phyloP scores from a whole-genome alignment of 768 basidiomycete species.

The Ephemerocybe angulata region DNA sequence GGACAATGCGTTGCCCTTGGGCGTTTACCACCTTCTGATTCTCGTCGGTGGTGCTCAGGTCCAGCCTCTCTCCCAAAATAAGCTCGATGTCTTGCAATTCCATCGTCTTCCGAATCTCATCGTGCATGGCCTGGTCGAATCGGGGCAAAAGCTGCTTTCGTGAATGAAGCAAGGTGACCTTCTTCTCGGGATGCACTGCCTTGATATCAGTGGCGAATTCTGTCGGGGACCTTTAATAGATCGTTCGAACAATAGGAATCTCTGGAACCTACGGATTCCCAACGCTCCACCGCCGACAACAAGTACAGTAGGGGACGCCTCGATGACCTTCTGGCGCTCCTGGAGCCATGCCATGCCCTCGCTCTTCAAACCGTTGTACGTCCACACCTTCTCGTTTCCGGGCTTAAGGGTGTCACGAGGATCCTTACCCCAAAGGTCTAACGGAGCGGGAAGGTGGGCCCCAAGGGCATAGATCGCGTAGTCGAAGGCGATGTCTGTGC shows the following conservation, averaged over 20 bases:
- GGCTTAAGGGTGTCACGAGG: constrained; percentile 9
- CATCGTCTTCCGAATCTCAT: constrained; percentile 40
- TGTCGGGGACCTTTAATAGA: constrained; percentile 19
- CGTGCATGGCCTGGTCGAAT: constrained; percentile 51
- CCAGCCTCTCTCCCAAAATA: constrained; percentile 53
- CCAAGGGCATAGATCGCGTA: constrained; percentile 62
- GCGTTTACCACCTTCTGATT: constrained; percentile 19
- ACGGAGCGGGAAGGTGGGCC: constrained; percentile 49
- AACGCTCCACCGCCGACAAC: constrained; percentile 73
- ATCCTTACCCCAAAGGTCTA: constrained; percentile 47
- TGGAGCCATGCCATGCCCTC: constrained; percentile 51
- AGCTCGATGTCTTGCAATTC: constrained; percentile 43
- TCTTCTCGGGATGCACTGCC: constrained; percentile 46
- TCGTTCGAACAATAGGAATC: not conserved
- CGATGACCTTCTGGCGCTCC: constrained; percentile 46
- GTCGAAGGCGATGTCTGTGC: constrained; percentile 43
- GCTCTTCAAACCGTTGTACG: constrained; percentile 41
- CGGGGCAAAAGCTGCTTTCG: constrained; percentile 48
- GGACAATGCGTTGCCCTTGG: constrained; percentile 32
- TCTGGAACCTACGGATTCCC: constrained; percentile 54
- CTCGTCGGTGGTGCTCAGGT: constrained; percentile 35
- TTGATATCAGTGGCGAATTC: constrained; percentile 66
- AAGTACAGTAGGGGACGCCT: constrained; percentile 47
- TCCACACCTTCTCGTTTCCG: constrained; percentile 3
- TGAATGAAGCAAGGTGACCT: constrained; percentile 60